These are phyloP conservation scores for Aeminium ludgeri DNA, from an alignment of 495 filamentous ascomycete genomes.

Conservation along the genomic window DNA sequence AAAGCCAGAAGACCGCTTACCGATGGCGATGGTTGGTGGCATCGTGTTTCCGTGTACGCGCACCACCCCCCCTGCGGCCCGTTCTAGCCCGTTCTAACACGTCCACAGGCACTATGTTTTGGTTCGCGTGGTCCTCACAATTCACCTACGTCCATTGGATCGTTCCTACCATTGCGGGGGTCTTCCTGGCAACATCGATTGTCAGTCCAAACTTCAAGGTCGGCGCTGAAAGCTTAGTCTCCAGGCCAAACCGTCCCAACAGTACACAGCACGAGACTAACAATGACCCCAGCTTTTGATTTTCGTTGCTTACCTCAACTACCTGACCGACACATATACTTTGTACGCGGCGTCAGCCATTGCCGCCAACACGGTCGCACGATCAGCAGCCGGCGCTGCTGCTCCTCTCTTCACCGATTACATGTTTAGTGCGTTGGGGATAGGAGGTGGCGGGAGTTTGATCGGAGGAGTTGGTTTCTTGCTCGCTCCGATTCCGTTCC, in stretches of 20 bases:
- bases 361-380: slow-evolving; percentile 23
- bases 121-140: slow-evolving; percentile 37
- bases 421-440: slow-evolving; percentile 21
- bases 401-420: slow-evolving; percentile 21
- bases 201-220: too few relatives aligned
- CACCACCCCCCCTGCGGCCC: neutral
- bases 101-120: slow-evolving; percentile 33
- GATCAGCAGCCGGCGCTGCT: slow-evolving; percentile 16
- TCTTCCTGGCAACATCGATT: slow-evolving; percentile 12
- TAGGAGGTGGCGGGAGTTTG: slow-evolving; percentile 32
- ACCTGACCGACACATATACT: slow-evolving; percentile 18
- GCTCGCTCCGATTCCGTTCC: slow-evolving; percentile 31
- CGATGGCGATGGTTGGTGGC: slow-evolving; percentile 36
- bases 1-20: slow-evolving; percentile 16
- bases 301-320: slow-evolving; percentile 19
- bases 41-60: slow-evolving; percentile 28
- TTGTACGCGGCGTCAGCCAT: slow-evolving; percentile 22
- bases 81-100: neutral
- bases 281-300: too few relatives aligned
- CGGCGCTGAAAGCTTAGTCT: too few relatives aligned
- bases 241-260: too few relatives aligned
- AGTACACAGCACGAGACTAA: too few relatives aligned
- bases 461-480: slow-evolving; percentile 30
- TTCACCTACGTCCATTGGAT: slow-evolving; percentile 30
- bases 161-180: slow-evolving; percentile 29